These are phyloP conservation scores for Colletotrichum godetiae DNA, from an alignment of 2,329 filamentous ascomycete genomes.

Conservation along the genomic window DNA sequence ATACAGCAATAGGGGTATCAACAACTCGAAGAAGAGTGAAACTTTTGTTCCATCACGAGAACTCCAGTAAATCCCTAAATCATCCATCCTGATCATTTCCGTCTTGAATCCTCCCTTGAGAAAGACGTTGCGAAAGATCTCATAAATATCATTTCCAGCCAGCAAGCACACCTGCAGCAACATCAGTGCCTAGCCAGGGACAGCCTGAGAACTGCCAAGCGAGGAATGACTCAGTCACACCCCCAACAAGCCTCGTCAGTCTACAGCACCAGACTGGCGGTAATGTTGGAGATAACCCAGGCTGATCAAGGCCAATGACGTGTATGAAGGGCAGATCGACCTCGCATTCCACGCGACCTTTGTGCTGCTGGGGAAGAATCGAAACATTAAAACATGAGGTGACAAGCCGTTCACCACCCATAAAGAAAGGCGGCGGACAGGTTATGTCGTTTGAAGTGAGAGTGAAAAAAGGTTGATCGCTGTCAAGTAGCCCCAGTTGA, in stretches of 20 bases:
- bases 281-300: background rate
- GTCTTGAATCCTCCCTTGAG: background rate
- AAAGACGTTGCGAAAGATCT: conserved; percentile 13
- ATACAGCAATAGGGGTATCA: conserved; percentile 37
- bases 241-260: background rate
- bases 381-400: conserved; percentile 27
- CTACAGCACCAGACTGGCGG: background rate
- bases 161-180: conserved; percentile 17
- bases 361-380: conserved; percentile 32
- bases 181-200: background rate
- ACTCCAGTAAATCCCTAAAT: conserved; percentile 31
- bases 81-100: conserved; percentile 25
- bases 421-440: background rate
- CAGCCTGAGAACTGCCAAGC: background rate
- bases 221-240: conserved; percentile 7
- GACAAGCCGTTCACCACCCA: background rate
- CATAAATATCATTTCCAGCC: conserved; percentile 24
- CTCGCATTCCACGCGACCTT: conserved; percentile 23
- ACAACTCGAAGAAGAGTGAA: conserved; percentile 37
- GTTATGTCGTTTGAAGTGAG: conserved; percentile 3
- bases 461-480: conserved; percentile 23
- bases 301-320: background rate
- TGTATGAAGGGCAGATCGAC: conserved; percentile 5
- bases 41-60: conserved; percentile 35
- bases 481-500: conserved; percentile 27